Evolutionary conservation across 2,329 filamentous ascomycete species (phyloP), one percentile per base, ranked within the genome.

Genomic region (Cadophora sp.): DNA sequence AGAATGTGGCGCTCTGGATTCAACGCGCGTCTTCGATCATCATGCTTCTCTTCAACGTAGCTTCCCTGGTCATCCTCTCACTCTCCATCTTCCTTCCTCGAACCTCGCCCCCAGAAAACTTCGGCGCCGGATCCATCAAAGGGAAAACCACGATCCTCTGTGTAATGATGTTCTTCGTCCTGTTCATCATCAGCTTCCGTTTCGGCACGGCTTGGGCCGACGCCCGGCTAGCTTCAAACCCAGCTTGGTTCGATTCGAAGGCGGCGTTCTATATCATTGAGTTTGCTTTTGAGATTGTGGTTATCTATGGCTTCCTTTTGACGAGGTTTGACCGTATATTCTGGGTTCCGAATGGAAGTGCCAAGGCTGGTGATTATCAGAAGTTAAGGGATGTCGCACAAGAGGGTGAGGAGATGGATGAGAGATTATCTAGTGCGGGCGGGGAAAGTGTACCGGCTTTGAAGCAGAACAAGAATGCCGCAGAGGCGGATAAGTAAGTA

Each of bases 261-360:
- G 22, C 34, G 9, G 56, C 56, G n/a, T 60, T 60, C 56, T 60
- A 60, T 27, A 14, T 60, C 24, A 43, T 60, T 8, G 22, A 60
- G 56, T 60, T 46, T 60, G 56, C 86, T 92, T 74, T 81, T 81
- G 76, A 91, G 86, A 88, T 1, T 87, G 86, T 74, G 96, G 92
- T 82, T 97, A 94, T 81, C 80, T 89, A 87, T 92, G 43, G n/a
- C 26, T 12, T 27, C 40, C 31, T 80, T 89, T 16, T 94, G 34
- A 46, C 92, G 79, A 84, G 89, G 0, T 76, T 91, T 24, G 79
- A 84, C 26, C 86, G 93, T 22, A 88, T 95, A 55, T 96, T 94
- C 81, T 85, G 90, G 76, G 81, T 95, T 34, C 92, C 92, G 1
- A 81, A 95, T 77, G 90, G 91, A 61, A 88, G 88, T 75, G 84